Evolutionary conservation across 163 green algal species (phyloP), one percentile per base, ranked within the genome.

Genomic region (Prototheca wickerhamii): DNA sequence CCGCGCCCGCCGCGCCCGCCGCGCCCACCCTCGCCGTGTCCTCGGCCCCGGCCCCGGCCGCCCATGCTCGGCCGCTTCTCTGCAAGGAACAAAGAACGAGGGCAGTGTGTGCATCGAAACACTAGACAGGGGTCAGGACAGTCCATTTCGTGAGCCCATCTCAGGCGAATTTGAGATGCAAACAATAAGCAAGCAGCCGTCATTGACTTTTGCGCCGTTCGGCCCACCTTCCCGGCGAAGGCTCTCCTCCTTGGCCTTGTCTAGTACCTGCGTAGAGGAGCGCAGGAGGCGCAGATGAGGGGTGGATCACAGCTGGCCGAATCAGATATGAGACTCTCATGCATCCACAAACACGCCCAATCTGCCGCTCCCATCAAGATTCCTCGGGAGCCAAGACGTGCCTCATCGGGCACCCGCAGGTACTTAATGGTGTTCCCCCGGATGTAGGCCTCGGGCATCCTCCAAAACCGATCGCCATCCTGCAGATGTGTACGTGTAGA

Each of bases 391-490:
- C n/a, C 40, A 32, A 33, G 15, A 50, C 15, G 40, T 43, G 95
- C 89, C 79, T 98, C 91, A 50, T 98, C 91, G 6, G 91, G 93
- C 44, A 99, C 91, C 10, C 93, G 78, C 26, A 98, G 69, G 78
- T 99, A 99, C 66, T 99, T 99, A 65, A 99, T 94, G 3, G 89
- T 98, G 82, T 97, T 99, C 52, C 93, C 93, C 1, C 93, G 78
- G 29, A 99, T 79, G 71, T 95, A 98, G 4, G 82, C 84, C 65
- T 98, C 89, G 7, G 88, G 81, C 84, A 99, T 94, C 20, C 88
- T 82, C 78, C 84, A 98, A 68, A 99, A 99, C n/a, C 84, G 68
- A 72, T 98, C 90, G 5, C 90, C 93, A 56, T 99, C 91, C 82
- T 91, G 82, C 32, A n/a, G 31, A 21, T n/a, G n/a, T n/a, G n/a